These are phyloP conservation scores for Lentinula guzmanii DNA, from an alignment of 768 basidiomycete species.

Conservation along the genomic window DNA sequence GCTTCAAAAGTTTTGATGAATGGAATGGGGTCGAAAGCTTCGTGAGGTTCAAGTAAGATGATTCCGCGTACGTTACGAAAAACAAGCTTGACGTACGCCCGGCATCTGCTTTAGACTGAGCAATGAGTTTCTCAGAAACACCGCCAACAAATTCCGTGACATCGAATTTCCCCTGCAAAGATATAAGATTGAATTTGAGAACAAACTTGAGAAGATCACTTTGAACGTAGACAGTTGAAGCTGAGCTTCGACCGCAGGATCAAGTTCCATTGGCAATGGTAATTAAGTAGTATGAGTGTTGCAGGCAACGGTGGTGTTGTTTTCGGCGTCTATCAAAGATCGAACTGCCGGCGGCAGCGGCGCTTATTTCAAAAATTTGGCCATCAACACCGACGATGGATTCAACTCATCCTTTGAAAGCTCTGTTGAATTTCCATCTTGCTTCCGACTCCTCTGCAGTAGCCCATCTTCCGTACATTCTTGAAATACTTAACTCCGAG, in stretches of 20 bases:
- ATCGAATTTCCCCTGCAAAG: conserved; percentile 76
- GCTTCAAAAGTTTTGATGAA: conserved; percentile 91
- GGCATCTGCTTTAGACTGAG: conserved; percentile 75
- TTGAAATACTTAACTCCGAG: conserved; percentile 48
- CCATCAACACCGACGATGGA: conserved; percentile 29
- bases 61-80: not conserved
- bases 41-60: conserved; percentile 6
- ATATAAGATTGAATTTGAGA: conserved; percentile 4
- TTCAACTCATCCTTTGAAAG: conserved; percentile 47
- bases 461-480: conserved; percentile 50
- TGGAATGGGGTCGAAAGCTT: conserved; percentile 92
- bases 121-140: conserved; percentile 83
- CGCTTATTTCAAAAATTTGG: conserved; percentile 4
- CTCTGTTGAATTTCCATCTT: conserved; percentile 64
- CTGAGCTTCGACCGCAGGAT: conserved; percentile 48
- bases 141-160: conserved; percentile 84
- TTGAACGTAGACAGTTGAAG: conserved; percentile 51
- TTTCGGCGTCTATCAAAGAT: too few relatives aligned
- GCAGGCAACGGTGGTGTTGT: not conserved
- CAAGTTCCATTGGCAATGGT: conserved; percentile 25
- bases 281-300: not conserved
- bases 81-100: conserved; percentile 49
- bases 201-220: conserved; percentile 23
- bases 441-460: conserved; percentile 62
- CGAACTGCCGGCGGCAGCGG: not conserved